Base-by-base conservation (phyloP, 441 rosid species). In the Adansonia grandidieri region DNA sequence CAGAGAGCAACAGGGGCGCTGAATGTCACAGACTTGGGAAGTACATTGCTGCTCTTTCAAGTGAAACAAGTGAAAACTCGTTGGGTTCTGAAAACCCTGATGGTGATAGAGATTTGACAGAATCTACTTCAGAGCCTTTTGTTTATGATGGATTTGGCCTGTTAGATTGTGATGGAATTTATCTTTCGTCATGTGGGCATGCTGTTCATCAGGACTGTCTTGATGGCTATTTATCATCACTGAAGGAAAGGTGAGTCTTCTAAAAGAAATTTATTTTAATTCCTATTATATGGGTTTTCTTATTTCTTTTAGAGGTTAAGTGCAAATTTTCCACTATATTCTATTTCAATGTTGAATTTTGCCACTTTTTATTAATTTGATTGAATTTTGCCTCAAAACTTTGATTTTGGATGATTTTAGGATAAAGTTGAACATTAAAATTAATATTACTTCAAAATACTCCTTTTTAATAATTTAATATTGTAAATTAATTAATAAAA, bases 141-240 rank as follows among this genome's bases (percentile, higher is more conserved):
- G 76, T 84, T 84, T 85, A 82, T 87, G 92, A 91, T 84, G 91
- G 93, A 80, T 87, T 93, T 85, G 91, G 93, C 74, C 98, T 92
- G 47, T 82, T 79, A 45, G 96, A 89, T 81, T 92, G 96, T 84
- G 98, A 94, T 84, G 99, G 99, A 40, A 81, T 97, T 84, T 82
- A 88, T 89, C 88, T 95, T 78, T 95, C 96, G 42, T 92, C 99
- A 68, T 97, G 99, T 85, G 97, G 99, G 71, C 98, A 97, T 91
- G 92, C 98, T 11, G 98, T 95, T 81, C 99, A 97, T 88, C 97
- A 95, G 82, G 85, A 80, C 72, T 97, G 99, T 80, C 96, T 92
- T 64, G 93, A 93, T 75, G 93, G 96, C 65, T 97, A 97, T 85
- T 80, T 97, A 62, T 86, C 85, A 13, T 97, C 98, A n/a, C 82